phyloP scores from a whole-genome alignment of 2,329 filamentous ascomycete genomes.

The Trichoderma sp. region DNA sequence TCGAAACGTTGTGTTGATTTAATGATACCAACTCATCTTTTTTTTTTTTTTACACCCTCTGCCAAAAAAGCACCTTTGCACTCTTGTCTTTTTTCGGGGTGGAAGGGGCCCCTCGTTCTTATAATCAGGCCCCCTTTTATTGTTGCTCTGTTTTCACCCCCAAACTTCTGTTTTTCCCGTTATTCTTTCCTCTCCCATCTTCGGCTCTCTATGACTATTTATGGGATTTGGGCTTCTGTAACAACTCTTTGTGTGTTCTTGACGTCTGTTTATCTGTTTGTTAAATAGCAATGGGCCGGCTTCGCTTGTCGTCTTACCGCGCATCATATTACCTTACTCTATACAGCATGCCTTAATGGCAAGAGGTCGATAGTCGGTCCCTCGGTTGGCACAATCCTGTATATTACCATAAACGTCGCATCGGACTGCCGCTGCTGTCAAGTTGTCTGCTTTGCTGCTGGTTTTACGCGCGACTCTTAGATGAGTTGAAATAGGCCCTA shows the following conservation, averaged over 20 bases:
- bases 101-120: conserved; percentile 18
- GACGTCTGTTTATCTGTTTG: conserved; percentile 26
- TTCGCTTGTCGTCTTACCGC: conserved; percentile 34
- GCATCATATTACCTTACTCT: conserved; percentile 27
- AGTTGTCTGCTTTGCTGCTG: conserved; percentile 41
- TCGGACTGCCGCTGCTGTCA: conserved; percentile 47
- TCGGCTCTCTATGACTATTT: conserved; percentile 31
- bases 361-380: conserved; percentile 43
- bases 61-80: conserved; percentile 32
- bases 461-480: conserved; percentile 41
- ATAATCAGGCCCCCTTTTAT: conserved; percentile 31
- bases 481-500: conserved; percentile 42
- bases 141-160: conserved; percentile 33
- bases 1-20: conserved; percentile 40
- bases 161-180: conserved; percentile 34
- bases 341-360: conserved; percentile 40
- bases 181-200: conserved; percentile 34
- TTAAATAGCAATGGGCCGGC: conserved; percentile 38
- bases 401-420: conserved; percentile 57
- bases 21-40: conserved; percentile 44
- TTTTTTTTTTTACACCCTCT: conserved; percentile 20
- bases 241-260: conserved; percentile 31
- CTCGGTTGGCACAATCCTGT: conserved; percentile 51
- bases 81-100: conserved; percentile 34
- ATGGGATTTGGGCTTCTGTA: conserved; percentile 36